These are phyloP conservation scores for Zoysia matrella DNA, from an alignment of 202 grass and related monocot genomes.

Conservation along the genomic window DNA sequence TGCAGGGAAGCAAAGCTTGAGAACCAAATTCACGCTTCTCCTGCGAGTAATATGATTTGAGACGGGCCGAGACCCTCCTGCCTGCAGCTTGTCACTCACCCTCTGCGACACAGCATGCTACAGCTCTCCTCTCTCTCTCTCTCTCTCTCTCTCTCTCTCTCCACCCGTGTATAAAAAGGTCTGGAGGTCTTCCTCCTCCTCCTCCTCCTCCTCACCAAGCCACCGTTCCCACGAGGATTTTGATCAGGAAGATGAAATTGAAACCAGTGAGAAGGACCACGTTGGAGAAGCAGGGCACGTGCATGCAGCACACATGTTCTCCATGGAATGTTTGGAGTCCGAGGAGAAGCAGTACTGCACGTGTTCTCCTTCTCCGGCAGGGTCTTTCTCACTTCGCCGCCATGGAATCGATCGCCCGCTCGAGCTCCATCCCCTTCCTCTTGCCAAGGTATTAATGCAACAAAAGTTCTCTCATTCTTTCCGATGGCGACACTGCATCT, in stretches of 20 bases:
- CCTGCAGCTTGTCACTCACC: neutral
- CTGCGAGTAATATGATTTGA: slow-evolving; percentile 3
- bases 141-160: neutral
- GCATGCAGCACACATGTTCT: slow-evolving; percentile 32
- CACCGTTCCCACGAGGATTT: neutral
- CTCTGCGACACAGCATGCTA: neutral
- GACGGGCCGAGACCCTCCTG: neutral
- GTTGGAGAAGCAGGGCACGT: slow-evolving; percentile 92
- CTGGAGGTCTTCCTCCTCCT: neutral
- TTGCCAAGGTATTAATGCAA: no score
- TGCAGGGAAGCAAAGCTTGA: slow-evolving; percentile 22
- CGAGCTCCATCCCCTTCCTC: no score
- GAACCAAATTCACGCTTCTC: neutral
- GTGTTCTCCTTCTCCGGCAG: slow-evolving; percentile 75
- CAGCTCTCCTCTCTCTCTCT: no score
- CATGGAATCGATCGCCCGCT: neutral
- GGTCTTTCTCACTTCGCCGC: slow-evolving; percentile 47
- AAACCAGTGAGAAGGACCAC: slow-evolving; percentile 48
- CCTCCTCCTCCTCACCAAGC: no score
- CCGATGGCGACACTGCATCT: no score
- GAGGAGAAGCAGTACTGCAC: slow-evolving; percentile 35
- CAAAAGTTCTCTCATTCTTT: no score
- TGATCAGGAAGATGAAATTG: no score
- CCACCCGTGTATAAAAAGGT: slow-evolving; percentile 23
- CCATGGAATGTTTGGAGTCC: neutral